Evolutionary conservation across 495 filamentous ascomycete species (phyloP).

Genomic region (Penicillium paradoxum): DNA sequence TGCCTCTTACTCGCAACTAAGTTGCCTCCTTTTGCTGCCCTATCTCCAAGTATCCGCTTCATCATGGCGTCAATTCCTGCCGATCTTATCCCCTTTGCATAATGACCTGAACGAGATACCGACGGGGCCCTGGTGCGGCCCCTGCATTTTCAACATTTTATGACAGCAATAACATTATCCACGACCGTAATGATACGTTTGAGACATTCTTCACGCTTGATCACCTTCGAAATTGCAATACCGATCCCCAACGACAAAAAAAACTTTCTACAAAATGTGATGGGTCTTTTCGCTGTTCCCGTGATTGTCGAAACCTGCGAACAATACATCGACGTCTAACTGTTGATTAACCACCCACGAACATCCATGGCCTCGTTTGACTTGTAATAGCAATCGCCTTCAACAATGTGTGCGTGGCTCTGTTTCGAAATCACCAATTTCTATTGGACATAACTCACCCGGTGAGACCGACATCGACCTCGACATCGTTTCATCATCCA

Average conservation of each 20-base stretch:
- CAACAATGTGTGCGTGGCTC: background rate
- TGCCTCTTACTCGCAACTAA: slow-evolving; percentile 34
- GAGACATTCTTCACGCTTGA: background rate
- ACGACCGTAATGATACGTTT: slow-evolving; percentile 37
- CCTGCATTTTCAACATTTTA: slow-evolving; percentile 22
- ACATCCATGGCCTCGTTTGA: slow-evolving; percentile 1
- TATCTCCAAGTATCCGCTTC: slow-evolving; percentile 10
- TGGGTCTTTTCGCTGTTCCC: slow-evolving; percentile 17
- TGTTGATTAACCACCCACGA: background rate
- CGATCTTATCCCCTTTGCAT: slow-evolving; percentile 18
- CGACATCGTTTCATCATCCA: slow-evolving; percentile 12
- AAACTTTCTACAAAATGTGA: slow-evolving; percentile 18
- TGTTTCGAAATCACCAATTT: slow-evolving; percentile 5
- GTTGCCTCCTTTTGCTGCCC: slow-evolving; percentile 13
- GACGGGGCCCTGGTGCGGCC: slow-evolving; percentile 7
- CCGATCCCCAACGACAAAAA: slow-evolving; percentile 6
- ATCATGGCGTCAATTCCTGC: slow-evolving; percentile 19
- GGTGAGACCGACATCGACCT: slow-evolving; percentile 1
- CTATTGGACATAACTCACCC: slow-evolving; percentile 8
- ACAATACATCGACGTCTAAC: background rate
- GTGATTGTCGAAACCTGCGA: slow-evolving; percentile 3
- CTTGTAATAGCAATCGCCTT: background rate
- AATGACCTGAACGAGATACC: slow-evolving; percentile 33
- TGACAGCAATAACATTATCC: slow-evolving; percentile 36
- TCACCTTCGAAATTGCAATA: background rate